These are phyloP conservation scores for Plasmopara viticola DNA, from an alignment of 352 stramenopile species.

Conservation along the genomic window DNA sequence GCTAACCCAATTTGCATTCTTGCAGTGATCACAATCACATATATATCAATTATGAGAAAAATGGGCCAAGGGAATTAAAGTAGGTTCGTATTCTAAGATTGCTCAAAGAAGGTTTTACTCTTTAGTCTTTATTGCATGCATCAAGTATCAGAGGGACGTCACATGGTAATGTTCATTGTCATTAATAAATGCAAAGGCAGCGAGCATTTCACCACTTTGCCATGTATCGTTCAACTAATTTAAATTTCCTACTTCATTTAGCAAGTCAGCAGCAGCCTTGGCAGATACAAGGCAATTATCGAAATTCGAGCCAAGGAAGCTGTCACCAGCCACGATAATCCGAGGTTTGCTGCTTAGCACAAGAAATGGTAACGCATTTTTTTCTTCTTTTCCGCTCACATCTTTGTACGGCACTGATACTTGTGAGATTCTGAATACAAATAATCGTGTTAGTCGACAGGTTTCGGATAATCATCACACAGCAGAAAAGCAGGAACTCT, in stretches of 20 bases:
- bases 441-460: slow-evolving; percentile 8
- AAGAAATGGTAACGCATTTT: slow-evolving; percentile 17
- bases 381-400: slow-evolving; percentile 8
- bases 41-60: no score
- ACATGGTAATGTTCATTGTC: no score
- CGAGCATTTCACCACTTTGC: no score
- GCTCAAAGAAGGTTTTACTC: no score
- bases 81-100: no score
- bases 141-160: no score
- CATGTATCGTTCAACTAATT: background rate
- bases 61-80: no score
- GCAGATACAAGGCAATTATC: slow-evolving; percentile 68
- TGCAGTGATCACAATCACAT: no score
- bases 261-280: slow-evolving; percentile 30
- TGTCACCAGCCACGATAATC: slow-evolving; percentile 60
- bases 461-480: background rate
- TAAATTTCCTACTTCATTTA: slow-evolving; percentile 3
- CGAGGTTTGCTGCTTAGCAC: slow-evolving; percentile 43
- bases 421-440: slow-evolving; percentile 50
- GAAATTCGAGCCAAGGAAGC: slow-evolving; percentile 61
- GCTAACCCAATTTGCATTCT: no score
- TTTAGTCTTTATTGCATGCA: no score
- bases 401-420: slow-evolving; percentile 43
- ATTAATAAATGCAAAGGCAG: no score
- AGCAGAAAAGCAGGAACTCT: background rate